Evolutionary conservation across 257 asterid genomes (phyloP), one percentile per base, ranked within the genome.

Genomic region (Thymus mandschuricus): DNA sequence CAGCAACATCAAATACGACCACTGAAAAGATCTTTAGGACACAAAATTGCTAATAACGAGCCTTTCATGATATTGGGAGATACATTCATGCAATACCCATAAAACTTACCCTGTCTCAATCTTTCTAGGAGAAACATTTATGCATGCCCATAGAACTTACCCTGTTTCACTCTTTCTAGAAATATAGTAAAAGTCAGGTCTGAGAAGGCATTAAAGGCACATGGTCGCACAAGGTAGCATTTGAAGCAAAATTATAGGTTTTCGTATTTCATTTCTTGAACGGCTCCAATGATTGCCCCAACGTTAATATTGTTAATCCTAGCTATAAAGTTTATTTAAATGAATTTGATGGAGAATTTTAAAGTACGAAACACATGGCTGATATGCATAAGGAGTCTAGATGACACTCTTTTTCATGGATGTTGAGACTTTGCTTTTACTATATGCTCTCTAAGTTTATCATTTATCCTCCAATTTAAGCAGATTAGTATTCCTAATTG

Each of bases 401-500:
- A 4, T 29, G 7, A 29, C 30, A 34, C 55, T 13, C 55, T 49
- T 55, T 2, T 27, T 55, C 34, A 38, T 29, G 30, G 28, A 27
- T 29, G 38, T 55, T 29, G 7, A 28, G 61, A 13, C 3, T 11
- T 49, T 12, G 50, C n/a, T 49, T 49, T 11, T 13, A 5, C 55
- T 0, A 2, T 11, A 49, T 49, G 55, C 13, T 49, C 55, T 13
- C 55, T 0, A 12, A 1, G 4, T 58, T 58, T 12, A 44, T 40
- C 31, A 59, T 67, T 74, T 60, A 68, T 57, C 62, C 76, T 64
- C 70, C 52, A 44, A 66, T 61, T 40, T 44, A 49, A 61, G 66
- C 61, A 60, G 33, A 66, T 27, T 67, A 35, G 75, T 58, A 35
- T 60, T 50, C 55, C 15, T 13, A 54, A 35, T 55, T 69, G 9